These are phyloP conservation scores for Lasiosphaeria hispida DNA, from an alignment of 495 filamentous ascomycete species.

Conservation along the genomic window DNA sequence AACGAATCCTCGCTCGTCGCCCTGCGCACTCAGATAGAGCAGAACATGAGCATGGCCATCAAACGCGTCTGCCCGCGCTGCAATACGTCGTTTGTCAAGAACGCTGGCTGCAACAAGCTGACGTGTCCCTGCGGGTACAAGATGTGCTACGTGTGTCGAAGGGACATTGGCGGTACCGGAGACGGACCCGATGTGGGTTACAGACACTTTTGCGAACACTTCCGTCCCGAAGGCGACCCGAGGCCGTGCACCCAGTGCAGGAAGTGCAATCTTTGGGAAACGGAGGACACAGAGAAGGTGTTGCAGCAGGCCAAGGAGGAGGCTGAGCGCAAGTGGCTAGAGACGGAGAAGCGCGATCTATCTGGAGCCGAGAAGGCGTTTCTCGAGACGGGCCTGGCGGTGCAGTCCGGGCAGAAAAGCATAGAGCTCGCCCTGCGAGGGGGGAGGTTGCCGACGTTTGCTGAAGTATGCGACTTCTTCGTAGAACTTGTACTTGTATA, in stretches of 20 bases:
- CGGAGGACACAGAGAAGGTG: constrained; percentile 79
- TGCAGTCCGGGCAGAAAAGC: constrained; percentile 21
- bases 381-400: constrained; percentile 41
- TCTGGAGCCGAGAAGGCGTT: constrained; percentile 47
- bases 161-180: constrained; percentile 50
- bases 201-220: constrained; percentile 92
- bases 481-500: constrained; percentile 42
- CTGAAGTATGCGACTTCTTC: constrained; percentile 45
- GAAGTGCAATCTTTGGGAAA: constrained; percentile 85
- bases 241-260: constrained; percentile 72
- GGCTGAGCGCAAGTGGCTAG: constrained; percentile 80
- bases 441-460: constrained; percentile 39
- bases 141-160: constrained; percentile 92
- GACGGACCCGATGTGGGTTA: constrained; percentile 65
- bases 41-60: constrained; percentile 85
- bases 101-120: constrained; percentile 90
- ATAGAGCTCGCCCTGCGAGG: constrained; percentile 26
- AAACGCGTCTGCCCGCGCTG: constrained; percentile 94
- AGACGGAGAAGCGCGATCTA: constrained; percentile 57
- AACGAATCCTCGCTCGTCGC: constrained; percentile 80
- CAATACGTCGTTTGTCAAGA: constrained; percentile 86
- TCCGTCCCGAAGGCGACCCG: constrained; percentile 69
- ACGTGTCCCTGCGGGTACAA: constrained; percentile 97
- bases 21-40: constrained; percentile 82
- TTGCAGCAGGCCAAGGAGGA: constrained; percentile 70